Evolutionary conservation across 2,329 filamentous ascomycete species (phyloP), one percentile per base, ranked within the genome.

Genomic region (Acarospora socialis): DNA sequence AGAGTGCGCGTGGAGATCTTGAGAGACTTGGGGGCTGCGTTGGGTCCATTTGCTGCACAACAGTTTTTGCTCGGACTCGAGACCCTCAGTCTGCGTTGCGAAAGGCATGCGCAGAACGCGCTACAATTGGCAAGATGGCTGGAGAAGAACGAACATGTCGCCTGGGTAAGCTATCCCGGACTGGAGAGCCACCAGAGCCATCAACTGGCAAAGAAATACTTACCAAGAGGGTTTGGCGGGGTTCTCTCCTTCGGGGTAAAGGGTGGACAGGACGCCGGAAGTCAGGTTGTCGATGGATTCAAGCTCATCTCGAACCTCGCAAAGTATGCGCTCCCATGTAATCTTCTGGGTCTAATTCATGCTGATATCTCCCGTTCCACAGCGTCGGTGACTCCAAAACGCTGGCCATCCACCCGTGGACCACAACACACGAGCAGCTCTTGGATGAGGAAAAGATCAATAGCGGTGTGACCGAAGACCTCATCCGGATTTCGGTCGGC

Each of bases 231-330:
- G 5, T 90, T 78, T 47, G 87, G 87, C 30, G 86, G 90, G 47
- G 86, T 98, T 12, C 58, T 98, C 41, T 92, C 81, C 46, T 90
- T 98, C 46, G 90, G 90, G 32, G 79, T 94, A 39, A 92, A 92
- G 63, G 86, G 87, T 3, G 84, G 81, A 38, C 81, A 72, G 39
- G 66, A 61, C n/a, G 83, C 80, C 10, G 87, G 90, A 39, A 80
- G 74, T 53, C 75, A 84, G 57, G 73, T 95, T 19, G 90, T 95
- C 32, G 90, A 98, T 57, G 75, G 75, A 45, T 92, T 98, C 65
- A 90, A 92, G 68, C 61, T 98, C 45, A 83, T 95, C 47, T 92
- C 83, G 12, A 94, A 95, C 59, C 63, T 95, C 45, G 90, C 90
- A 36, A 98, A 98, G 65, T 69, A 55, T 43, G 54, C 46, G 30